Evolutionary conservation across 306 rosid genomes (phyloP), one percentile per base, ranked within the genome.

Genomic region (Canavalia gladiata): DNA sequence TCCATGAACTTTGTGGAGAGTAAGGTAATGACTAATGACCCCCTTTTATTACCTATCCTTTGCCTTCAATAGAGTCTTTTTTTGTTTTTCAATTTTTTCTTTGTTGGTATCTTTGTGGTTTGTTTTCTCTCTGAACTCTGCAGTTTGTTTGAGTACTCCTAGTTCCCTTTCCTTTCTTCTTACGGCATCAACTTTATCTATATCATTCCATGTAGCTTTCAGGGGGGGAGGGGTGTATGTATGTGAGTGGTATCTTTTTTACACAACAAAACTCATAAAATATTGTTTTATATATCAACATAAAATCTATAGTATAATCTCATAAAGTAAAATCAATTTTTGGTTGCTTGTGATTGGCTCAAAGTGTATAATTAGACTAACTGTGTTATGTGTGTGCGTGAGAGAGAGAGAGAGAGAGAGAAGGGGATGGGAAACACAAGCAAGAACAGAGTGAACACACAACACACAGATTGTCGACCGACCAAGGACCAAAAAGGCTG

Each of bases 401-500:
- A 18, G 25, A 18, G 74, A 0, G 75, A 67, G 25, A 18, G 25
- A 18, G 74, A 0, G 75, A 67, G 75, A 79, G 70, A 33, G 77
- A 75, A 69, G 39, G 79, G 75, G 72, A 73, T 76, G 90, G 72
- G 82, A 86, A 85, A 88, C 91, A 91, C 84, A 75, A 84, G 85
- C 86, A 81, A 46, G 50, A 80, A 82, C 87, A 83, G 83, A 84
- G 88, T 79, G 85, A 90, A 80, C 84, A 81, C 89, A 87, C 90
- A 80, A 90, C 86, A 89, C 90, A 88, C 84, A 86, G 83, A 87
- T 89, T 90, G 95, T 94, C 94, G 90, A 92, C 94, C 94, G 88
- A 94, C 91, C 91, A 88, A 90, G 80, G 87, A 87, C 91, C 88
- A 84, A 87, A 90, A 92, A 90, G 90, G 86, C 88, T 78, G 89